These are phyloP conservation scores for Calocybe gangraenosa DNA, from an alignment of 768 basidiomycete genomes.

Conservation along the genomic window DNA sequence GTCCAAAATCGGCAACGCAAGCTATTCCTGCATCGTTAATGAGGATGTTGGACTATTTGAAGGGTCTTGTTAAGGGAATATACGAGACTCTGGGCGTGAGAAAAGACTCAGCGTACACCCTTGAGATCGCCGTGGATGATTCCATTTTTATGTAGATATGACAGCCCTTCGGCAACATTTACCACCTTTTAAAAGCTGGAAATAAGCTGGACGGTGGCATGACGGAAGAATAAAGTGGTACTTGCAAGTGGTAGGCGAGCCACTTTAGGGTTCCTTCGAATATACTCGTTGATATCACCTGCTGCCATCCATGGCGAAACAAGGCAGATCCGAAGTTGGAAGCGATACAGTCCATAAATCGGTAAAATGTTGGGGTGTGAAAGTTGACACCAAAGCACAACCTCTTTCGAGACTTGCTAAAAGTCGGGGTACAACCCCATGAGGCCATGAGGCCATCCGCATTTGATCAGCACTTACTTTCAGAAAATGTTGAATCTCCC, in stretches of 20 bases:
- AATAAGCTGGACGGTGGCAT: neutral
- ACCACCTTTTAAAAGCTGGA: neutral
- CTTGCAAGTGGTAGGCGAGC: slow-evolving; percentile 6
- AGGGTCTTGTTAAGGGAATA: neutral
- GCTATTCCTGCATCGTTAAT: slow-evolving; percentile 7
- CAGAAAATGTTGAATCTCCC: neutral
- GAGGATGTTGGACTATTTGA: slow-evolving; percentile 13
- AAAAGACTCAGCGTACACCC: slow-evolving; percentile 10
- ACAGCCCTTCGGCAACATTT: slow-evolving; percentile 8
- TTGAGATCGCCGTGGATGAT: slow-evolving; percentile 13
- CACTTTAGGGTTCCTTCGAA: neutral
- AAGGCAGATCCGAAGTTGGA: slow-evolving; percentile 3
- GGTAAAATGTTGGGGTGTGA: slow-evolving; percentile 10
- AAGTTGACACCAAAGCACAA: slow-evolving; percentile 10
- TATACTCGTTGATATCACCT: slow-evolving; percentile 4
- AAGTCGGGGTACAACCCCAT: too few species aligned
- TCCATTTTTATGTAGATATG: slow-evolving; percentile 8
- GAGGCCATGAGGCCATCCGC: too few species aligned
- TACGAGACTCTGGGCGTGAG: too few species aligned
- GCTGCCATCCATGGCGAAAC: slow-evolving; percentile 12
- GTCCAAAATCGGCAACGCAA: slow-evolving; percentile 2
- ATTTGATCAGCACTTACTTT: neutral
- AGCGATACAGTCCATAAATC: slow-evolving; percentile 9
- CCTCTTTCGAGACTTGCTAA: slow-evolving; percentile 6
- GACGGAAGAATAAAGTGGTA: neutral